phyloP scores from a whole-genome alignment of 306 rosid species.

The Citrullus colocynthis region DNA sequence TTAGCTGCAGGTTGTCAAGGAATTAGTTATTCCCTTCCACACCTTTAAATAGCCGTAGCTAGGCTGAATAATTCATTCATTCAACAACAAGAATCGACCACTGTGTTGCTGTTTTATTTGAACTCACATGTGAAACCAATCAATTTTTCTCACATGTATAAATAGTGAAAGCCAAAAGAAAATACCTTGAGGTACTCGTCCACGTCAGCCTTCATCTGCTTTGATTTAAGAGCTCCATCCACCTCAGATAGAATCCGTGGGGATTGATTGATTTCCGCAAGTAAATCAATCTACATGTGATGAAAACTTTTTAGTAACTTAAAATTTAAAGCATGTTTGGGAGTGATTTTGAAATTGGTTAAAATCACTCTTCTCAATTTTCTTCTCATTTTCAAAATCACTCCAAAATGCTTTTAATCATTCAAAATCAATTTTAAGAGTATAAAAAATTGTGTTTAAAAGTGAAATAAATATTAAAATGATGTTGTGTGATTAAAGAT shows the following conservation, averaged over 20 bases:
- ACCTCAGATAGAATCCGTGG: slow-evolving; percentile 92
- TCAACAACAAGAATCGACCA: background rate
- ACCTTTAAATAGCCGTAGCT: background rate
- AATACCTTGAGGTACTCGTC: slow-evolving; percentile 87
- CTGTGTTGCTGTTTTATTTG: background rate
- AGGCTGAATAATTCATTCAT: background rate
- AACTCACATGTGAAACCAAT: background rate
- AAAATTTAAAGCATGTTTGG: too few species aligned
- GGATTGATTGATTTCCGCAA: slow-evolving; percentile 75
- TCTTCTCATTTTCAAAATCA: too few species aligned
- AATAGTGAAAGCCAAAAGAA: background rate
- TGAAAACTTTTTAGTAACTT: background rate
- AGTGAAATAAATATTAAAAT: too few species aligned
- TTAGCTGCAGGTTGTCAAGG: background rate
- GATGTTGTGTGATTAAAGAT: too few species aligned
- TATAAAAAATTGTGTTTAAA: too few species aligned
- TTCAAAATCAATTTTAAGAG: too few species aligned
- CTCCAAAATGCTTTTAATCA: too few species aligned
- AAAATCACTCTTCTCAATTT: too few species aligned
- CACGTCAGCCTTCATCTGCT: slow-evolving; percentile 82
- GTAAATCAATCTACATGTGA: slow-evolving; percentile 74
- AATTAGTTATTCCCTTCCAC: background rate
- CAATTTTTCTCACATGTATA: background rate
- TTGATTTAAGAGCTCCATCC: slow-evolving; percentile 69
- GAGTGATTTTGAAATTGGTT: too few species aligned